These are phyloP conservation scores for Fusarium devonianum DNA, from an alignment of 2,329 filamentous ascomycete genomes.

Conservation along the genomic window DNA sequence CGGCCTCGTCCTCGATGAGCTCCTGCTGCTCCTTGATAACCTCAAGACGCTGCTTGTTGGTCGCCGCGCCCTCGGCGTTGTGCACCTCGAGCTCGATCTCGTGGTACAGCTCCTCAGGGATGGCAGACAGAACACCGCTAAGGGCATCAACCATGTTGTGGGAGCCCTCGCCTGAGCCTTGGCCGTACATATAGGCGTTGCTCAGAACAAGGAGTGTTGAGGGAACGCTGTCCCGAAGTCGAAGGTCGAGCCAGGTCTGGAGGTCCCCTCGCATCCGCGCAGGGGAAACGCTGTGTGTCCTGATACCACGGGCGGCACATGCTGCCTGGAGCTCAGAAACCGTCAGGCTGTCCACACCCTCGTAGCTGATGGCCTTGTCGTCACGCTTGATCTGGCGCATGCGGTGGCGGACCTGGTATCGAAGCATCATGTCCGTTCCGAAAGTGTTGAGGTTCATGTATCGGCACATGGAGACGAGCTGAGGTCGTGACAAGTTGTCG, in stretches of 20 bases:
- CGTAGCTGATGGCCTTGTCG: constrained; percentile 90
- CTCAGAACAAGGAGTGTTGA: constrained; percentile 94
- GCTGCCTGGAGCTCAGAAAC: constrained; percentile 92
- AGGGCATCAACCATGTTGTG: constrained; percentile 94
- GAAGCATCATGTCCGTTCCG: constrained; percentile 96
- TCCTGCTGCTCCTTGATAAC: constrained; percentile 98
- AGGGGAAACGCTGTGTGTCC: constrained; percentile 90
- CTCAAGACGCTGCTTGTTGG: constrained; percentile 98
- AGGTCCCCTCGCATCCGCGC: constrained; percentile 88
- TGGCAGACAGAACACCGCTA: constrained; percentile 88
- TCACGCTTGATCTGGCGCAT: constrained; percentile 99
- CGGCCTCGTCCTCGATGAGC: constrained; percentile 94
- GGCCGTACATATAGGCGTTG: constrained; percentile 97
- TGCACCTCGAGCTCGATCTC: constrained; percentile 99
- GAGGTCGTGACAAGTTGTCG: constrained; percentile 94
- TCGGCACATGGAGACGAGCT: constrained; percentile 95
- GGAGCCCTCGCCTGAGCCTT: constrained; percentile 85
- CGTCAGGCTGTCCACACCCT: constrained; percentile 92
- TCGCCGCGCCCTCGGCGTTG: constrained; percentile 94
- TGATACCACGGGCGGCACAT: constrained; percentile 88
- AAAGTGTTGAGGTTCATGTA: constrained; percentile 99
- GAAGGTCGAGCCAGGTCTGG: constrained; percentile 91
- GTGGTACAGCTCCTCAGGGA: constrained; percentile 98
- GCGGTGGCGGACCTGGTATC: constrained; percentile 94
- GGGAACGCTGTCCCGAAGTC: constrained; percentile 92